Percentiles rank a stretch among this genome's conserved stretches.
Evolutionary conservation across 73 alveolate genomes (phyloP).

Genomic region (Uronychia setigera): DNA sequence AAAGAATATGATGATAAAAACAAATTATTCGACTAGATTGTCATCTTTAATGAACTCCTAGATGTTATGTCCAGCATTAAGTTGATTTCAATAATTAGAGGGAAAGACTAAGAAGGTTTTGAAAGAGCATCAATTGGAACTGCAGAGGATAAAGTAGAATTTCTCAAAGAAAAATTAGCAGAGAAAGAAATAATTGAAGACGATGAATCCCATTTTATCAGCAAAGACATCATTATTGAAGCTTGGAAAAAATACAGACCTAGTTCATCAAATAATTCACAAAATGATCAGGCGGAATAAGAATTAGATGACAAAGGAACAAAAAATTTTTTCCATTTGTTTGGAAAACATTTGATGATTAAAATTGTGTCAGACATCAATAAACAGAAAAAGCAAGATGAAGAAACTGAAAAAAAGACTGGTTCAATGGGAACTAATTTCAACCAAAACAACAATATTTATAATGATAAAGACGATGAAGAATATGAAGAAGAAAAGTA

Average conservation of each 20-base stretch:
- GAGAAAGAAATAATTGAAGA: no score
- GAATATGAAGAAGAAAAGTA: conserved; percentile 16
- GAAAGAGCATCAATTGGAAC: no score
- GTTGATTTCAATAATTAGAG: no score
- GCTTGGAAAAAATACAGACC: conserved; percentile 68
- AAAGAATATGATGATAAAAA: conserved; percentile 33
- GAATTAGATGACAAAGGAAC: conserved; percentile 4
- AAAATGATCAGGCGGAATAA: conserved; percentile 14
- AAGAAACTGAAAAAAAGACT: not conserved
- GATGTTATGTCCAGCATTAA: no score
- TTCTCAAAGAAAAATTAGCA: no score
- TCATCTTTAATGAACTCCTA: conserved; percentile 43
- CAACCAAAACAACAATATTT: not conserved
- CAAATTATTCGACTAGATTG: conserved; percentile 18
- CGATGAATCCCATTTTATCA: not conserved
- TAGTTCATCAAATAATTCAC: not conserved
- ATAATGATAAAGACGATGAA: conserved; percentile 1
- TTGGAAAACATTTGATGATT: conserved; percentile 24
- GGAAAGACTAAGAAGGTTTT: no score
- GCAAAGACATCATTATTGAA: conserved; percentile 17
- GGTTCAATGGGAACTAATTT: conserved; percentile 5
- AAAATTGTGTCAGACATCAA: conserved; percentile 36
- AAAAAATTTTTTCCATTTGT: conserved; percentile 13
- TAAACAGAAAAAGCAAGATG: conserved; percentile 20
- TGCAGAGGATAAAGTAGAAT: no score